Evolutionary conservation across 371 early-diverging fungal genomes (phyloP), one percentile per base, ranked within the genome.

Genomic region (Mucor saturninus): DNA sequence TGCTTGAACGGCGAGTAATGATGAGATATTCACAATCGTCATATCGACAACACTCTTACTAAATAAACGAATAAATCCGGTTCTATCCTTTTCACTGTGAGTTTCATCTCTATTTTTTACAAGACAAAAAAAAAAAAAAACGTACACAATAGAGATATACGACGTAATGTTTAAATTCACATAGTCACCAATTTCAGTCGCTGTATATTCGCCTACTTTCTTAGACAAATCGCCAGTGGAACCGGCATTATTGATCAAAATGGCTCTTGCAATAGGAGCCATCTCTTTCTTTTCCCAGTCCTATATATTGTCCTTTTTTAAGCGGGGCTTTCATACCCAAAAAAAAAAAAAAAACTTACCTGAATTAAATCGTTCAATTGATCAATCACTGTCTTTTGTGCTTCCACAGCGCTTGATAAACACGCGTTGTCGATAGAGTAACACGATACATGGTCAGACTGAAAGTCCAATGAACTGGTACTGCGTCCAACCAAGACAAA

Each of bases 221-320:
- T 79, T 90, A 57, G 79, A 78, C 51, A 95, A 77, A 56, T 89
- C 86, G 21, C 95, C 92, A 14, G 91, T 76, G 4, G 91, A 83
- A 11, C 95, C 97, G 4, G 95, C 94, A 68, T 93, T 93, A 72
- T 93, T 89, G 71, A 95, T 71, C 53, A 96, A 82, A 8, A 76
- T 70, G 0, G 81, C 83, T 35, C 71, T 78, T 29, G 81, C 77
- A 46, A 85, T 50, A 50, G 73, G 73, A 14, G 69, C 59, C 43
- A 55, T 28, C 52, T 67, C 64, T 2, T 55, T 42, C 1, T 61
- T 49, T 51, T 62, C 51, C 61, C 55, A 64, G 4, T 28, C 39
- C 73, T 72, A 53, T 35, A n/a, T n/a, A n/a, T n/a, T n/a, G n/a
- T n/a, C n/a, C n/a, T n/a, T n/a, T n/a, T n/a, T n/a, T n/a, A n/a